Percentiles rank a stretch among this genome's conserved stretches.
Evolutionary conservation across 2,329 filamentous ascomycete genomes (phyloP).

Genomic region (Cercospora sp.): DNA sequence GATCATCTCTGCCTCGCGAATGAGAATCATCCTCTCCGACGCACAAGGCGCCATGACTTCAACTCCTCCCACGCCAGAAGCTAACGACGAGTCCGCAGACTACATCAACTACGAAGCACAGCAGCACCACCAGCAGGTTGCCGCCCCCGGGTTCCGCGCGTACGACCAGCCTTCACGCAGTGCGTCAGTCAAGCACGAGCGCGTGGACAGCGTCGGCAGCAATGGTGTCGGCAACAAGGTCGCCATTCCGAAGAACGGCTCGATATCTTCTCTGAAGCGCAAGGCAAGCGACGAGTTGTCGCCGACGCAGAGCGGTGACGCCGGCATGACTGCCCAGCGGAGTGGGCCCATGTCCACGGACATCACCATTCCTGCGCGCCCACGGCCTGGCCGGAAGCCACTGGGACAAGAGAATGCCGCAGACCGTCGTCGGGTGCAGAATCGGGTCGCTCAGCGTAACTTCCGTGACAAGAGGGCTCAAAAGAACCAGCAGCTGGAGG

Average conservation of each 20-base stretch:
- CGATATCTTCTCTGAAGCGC: constrained; percentile 7
- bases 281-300: neutral
- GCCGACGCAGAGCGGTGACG: constrained; percentile 2
- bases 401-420: constrained; percentile 75
- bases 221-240: constrained; percentile 14
- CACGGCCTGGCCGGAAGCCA: constrained; percentile 81
- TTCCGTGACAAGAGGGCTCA: constrained; percentile 86
- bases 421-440: constrained; percentile 92
- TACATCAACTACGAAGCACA: neutral
- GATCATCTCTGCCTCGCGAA: constrained; percentile 29
- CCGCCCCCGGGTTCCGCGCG: neutral
- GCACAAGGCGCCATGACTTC: constrained; percentile 23
- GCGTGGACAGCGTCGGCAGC: constrained; percentile 9
- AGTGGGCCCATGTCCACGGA: constrained; percentile 42
- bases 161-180: neutral
- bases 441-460: constrained; percentile 84
- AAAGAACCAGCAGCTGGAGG: constrained; percentile 57
- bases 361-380: constrained; percentile 45
- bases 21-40: constrained; percentile 11
- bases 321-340: constrained; percentile 15
- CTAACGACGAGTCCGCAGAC: constrained; percentile 25
- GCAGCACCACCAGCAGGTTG: constrained; percentile 1
- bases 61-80: constrained; percentile 20
- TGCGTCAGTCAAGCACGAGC: neutral
- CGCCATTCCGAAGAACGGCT: constrained; percentile 17